Percentiles rank a stretch among this genome's conserved stretches.
These are phyloP conservation scores for Trypanosomatidae sp. DNA, from an alignment of 208 protist genomes.

Conservation along the genomic window DNA sequence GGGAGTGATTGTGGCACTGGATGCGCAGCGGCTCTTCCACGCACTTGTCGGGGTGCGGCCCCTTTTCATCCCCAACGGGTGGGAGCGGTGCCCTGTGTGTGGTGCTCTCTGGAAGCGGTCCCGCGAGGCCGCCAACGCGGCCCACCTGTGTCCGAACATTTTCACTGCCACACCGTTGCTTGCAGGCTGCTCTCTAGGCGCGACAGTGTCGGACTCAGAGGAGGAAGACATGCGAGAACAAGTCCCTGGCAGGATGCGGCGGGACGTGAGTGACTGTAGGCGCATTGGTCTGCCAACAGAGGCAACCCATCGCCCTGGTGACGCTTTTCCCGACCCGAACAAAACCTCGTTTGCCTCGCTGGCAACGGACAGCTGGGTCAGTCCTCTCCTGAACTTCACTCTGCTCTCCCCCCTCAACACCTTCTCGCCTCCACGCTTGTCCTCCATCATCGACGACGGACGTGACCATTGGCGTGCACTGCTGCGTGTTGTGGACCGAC, in stretches of 20 bases:
- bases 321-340: constrained; percentile 57
- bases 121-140: constrained; percentile 8
- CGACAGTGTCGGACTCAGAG: constrained; percentile 15
- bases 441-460: constrained; percentile 37
- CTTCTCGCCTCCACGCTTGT: constrained; percentile 37
- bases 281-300: neutral
- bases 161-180: constrained; percentile 8
- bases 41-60: constrained; percentile 60
- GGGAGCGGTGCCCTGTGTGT: constrained; percentile 66
- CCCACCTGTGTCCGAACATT: constrained; percentile 30
- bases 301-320: constrained; percentile 32
- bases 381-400: constrained; percentile 57
- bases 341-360: constrained; percentile 28
- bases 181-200: constrained; percentile 3
- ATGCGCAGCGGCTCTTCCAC: constrained; percentile 63
- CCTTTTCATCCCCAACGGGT: constrained; percentile 54
- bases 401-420: constrained; percentile 44
- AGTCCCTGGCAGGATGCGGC: neutral
- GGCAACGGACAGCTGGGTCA: constrained; percentile 72
- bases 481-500: constrained; percentile 35
- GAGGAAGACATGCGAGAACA: neutral
- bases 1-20: constrained; percentile 36
- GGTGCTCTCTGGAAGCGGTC: constrained; percentile 42
- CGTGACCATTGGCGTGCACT: constrained; percentile 34
- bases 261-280: neutral